Percentiles rank a stretch among this genome's conserved stretches.
These are phyloP conservation scores for Phytopythium chamaehyphon DNA, from an alignment of 352 stramenopile species.

Conservation along the genomic window DNA sequence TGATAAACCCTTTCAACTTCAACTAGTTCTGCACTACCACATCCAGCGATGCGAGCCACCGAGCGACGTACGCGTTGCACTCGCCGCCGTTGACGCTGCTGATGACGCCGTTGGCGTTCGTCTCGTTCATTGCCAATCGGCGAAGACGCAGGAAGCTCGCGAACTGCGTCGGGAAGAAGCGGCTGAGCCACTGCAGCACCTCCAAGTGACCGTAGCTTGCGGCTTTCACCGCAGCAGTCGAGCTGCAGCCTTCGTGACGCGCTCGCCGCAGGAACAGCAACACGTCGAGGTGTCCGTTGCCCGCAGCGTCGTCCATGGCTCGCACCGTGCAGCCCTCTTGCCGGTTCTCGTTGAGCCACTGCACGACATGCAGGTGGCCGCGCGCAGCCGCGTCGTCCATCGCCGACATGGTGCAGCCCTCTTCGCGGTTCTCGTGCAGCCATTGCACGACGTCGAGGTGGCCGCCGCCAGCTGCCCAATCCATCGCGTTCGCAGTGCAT, in stretches of 20 bases:
- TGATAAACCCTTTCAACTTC: too few relatives aligned
- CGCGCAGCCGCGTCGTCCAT: slow-evolving; percentile 12
- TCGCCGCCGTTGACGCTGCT: slow-evolving; percentile 5
- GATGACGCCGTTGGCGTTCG: not conserved
- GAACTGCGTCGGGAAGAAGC: slow-evolving; percentile 1
- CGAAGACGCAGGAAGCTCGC: slow-evolving; percentile 3
- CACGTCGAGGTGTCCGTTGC: slow-evolving; percentile 7
- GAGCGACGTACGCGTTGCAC: not conserved
- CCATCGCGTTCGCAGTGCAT: slow-evolving; percentile 10
- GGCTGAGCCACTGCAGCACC: slow-evolving; percentile 11
- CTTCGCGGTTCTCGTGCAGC: slow-evolving; percentile 8
- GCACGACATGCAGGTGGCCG: slow-evolving; percentile 1
- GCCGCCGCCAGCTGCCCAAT: slow-evolving; percentile 6
- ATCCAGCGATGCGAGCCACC: slow-evolving; percentile 2
- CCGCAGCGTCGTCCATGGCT: slow-evolving; percentile 20
- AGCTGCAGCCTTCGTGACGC: slow-evolving; percentile 9
- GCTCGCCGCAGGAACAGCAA: slow-evolving; percentile 6
- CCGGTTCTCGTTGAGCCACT: slow-evolving; percentile 9
- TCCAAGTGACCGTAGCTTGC: slow-evolving; percentile 8
- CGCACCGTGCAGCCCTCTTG: slow-evolving; percentile 15
- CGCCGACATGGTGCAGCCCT: slow-evolving; percentile 13
- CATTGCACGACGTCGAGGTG: slow-evolving; percentile 9
- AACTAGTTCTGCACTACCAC: too few relatives aligned
- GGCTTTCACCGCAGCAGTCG: slow-evolving; percentile 5
- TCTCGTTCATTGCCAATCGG: not conserved